Percentiles rank a stretch among this genome's conserved stretches.
These are phyloP conservation scores for Grosmannia serpens DNA, from an alignment of 2,329 filamentous ascomycete genomes.

Conservation along the genomic window DNA sequence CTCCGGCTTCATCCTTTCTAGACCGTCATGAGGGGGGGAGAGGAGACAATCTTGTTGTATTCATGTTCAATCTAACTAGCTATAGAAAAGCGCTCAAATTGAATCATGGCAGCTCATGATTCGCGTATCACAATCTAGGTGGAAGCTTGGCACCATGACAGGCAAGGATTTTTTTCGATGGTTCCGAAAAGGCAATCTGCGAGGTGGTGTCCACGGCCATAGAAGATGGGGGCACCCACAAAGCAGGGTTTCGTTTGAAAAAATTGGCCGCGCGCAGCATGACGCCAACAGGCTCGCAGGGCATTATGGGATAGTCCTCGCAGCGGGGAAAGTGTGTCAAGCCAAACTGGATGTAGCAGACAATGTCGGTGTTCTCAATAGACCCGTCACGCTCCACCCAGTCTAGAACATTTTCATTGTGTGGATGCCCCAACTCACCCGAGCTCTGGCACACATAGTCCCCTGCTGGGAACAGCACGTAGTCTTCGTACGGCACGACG, in stretches of 20 bases:
- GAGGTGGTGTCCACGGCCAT: background rate
- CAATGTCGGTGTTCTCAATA: conserved; percentile 73
- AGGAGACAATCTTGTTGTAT: background rate
- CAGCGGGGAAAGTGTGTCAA: conserved; percentile 80
- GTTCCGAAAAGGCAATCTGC: background rate
- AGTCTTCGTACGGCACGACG: conserved; percentile 74
- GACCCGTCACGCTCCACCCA: conserved; percentile 60
- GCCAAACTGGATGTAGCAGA: conserved; percentile 83
- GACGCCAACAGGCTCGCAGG: conserved; percentile 71
- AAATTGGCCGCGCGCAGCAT: conserved; percentile 71
- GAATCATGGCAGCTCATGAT: background rate
- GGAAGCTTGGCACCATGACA: background rate
- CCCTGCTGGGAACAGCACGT: conserved; percentile 74
- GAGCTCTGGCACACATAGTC: conserved; percentile 81
- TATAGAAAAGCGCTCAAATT: background rate
- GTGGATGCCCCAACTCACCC: conserved; percentile 55
- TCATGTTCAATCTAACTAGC: background rate
- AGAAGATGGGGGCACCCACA: conserved; percentile 64
- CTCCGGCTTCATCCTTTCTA: background rate
- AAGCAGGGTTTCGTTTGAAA: conserved; percentile 65
- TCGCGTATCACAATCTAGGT: background rate
- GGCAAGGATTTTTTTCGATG: background rate
- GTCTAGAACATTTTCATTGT: conserved; percentile 52
- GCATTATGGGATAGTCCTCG: conserved; percentile 91
- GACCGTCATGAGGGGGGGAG: background rate